These are phyloP conservation scores for Lepidium sativum DNA, from an alignment of 345 rosid genomes.

Conservation along the genomic window DNA sequence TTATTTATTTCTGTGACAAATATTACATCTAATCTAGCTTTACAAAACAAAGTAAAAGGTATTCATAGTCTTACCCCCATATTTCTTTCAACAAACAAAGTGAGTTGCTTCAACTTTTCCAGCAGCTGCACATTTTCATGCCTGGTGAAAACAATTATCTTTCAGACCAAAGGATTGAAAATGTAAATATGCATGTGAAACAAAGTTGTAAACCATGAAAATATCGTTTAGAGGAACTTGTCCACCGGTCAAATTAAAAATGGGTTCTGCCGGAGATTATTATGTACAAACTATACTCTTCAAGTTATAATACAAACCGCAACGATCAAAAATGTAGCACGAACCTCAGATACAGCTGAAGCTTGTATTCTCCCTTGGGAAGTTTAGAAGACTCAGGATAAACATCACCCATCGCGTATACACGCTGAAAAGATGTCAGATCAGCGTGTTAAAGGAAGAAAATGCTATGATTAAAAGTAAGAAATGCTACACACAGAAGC, in stretches of 20 bases:
- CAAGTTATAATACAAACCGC: background rate
- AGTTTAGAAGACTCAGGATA: slow-evolving; percentile 77
- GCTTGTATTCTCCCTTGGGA: slow-evolving; percentile 86
- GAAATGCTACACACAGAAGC: slow-evolving; percentile 2
- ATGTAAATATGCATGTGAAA: background rate
- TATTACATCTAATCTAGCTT: background rate
- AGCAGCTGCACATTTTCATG: slow-evolving; percentile 80
- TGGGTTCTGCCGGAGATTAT: background rate
- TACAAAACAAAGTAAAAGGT: background rate
- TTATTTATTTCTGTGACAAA: background rate
- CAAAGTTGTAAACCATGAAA: background rate
- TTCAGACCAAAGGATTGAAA: slow-evolving; percentile 9
- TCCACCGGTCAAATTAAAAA: background rate
- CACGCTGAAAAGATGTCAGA: slow-evolving; percentile 45
- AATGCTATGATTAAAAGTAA: background rate
- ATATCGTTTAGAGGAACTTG: background rate
- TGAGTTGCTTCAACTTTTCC: slow-evolving; percentile 92
- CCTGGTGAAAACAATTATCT: slow-evolving; percentile 44
- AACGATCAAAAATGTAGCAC: slow-evolving; percentile 8
- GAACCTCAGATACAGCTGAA: slow-evolving; percentile 76
- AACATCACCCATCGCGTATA: slow-evolving; percentile 77
- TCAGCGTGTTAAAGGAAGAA: slow-evolving; percentile 4
- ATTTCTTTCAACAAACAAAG: slow-evolving; percentile 64
- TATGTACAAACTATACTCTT: slow-evolving; percentile 3
- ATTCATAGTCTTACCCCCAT: slow-evolving; percentile 61